phyloP scores from a whole-genome alignment of 176 grass and related monocot species.

The Carex pumila region DNA sequence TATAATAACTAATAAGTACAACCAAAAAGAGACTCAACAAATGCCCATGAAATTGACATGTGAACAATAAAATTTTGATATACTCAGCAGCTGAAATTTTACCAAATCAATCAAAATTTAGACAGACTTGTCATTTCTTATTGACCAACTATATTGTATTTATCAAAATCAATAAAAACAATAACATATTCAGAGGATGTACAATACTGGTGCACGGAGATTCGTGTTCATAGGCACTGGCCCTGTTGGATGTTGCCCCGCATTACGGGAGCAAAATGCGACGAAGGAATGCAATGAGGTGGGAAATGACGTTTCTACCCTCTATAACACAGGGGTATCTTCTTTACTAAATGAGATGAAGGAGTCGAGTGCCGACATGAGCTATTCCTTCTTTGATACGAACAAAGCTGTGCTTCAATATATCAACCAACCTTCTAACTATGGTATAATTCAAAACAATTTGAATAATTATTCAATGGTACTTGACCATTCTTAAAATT shows the following conservation, averaged over 20 bases:
- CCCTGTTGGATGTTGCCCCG: conserved; percentile 60
- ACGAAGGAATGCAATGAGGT: conserved; percentile 29
- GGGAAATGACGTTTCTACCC: conserved; percentile 38
- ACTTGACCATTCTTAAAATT: neutral
- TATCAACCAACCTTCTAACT: conserved; percentile 37
- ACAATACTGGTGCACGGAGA: conserved; percentile 64
- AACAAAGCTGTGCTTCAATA: conserved; percentile 37
- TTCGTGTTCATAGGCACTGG: conserved; percentile 57
- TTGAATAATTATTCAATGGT: neutral
- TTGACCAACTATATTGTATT: neutral
- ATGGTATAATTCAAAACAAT: conserved; percentile 16
- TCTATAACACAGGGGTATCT: conserved; percentile 46
- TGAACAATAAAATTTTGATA: neutral
- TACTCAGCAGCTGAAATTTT: neutral
- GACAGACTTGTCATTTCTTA: neutral
- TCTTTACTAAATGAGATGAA: conserved; percentile 29
- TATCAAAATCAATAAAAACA: neutral
- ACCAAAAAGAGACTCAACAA: neutral
- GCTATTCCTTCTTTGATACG: conserved; percentile 61
- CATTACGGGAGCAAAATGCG: conserved; percentile 41
- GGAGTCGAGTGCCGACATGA: conserved; percentile 19
- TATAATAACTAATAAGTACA: neutral
- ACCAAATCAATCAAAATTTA: neutral
- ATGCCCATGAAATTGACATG: neutral
- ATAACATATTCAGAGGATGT: conserved; percentile 31